Evolutionary conservation across 768 basidiomycete species (phyloP), one percentile per base, ranked within the genome.

Genomic region (Lactarius pseudohatsudake): DNA sequence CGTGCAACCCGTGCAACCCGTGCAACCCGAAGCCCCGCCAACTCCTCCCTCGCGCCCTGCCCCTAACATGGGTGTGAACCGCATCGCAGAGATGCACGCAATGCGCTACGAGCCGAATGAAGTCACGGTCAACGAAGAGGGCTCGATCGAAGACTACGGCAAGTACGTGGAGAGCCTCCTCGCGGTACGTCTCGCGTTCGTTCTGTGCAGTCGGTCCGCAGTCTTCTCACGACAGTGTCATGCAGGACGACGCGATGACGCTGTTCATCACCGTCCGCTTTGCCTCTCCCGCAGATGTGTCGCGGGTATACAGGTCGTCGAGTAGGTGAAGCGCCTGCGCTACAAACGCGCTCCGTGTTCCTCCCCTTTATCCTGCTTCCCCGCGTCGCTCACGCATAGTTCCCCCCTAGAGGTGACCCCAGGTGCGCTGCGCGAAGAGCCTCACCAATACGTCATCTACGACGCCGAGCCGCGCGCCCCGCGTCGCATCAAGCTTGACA

Each of bases 281-380:
- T 8, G 81, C 83, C 34, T 82, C 84, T 18, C 76, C 85, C 1
- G 78, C 81, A 3, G 80, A 89, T 56, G 92, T 93, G 3, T 83
- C 90, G 4, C 93, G 91, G 71, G 92, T 93, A 1, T 94, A 41
- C 86, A 86, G 62, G 86, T 93, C 4, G 91, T 92, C 0, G 90
- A 93, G 71, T 85, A 91, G 72, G 86, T 85, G 0, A 94, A 90
- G 72, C 84, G 91, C n/a, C 79, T 88, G 61, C 81, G 88, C 47
- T 79, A 93, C 71, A 92, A 90, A 80, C 83, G 86, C 55, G 89
- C 90, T 88, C 64, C 32, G 3, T 16, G 15, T 20, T 15, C 26
- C 10, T 10, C 26, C 18, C n/a, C 20, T 28, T 26, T 9, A 11
- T 28, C 34, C 28, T 40, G 10, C 1, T 34, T 41, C 10, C 15